phyloP scores from a whole-genome alignment of 2,329 filamentous ascomycete species.

The Penicillium sp. region DNA sequence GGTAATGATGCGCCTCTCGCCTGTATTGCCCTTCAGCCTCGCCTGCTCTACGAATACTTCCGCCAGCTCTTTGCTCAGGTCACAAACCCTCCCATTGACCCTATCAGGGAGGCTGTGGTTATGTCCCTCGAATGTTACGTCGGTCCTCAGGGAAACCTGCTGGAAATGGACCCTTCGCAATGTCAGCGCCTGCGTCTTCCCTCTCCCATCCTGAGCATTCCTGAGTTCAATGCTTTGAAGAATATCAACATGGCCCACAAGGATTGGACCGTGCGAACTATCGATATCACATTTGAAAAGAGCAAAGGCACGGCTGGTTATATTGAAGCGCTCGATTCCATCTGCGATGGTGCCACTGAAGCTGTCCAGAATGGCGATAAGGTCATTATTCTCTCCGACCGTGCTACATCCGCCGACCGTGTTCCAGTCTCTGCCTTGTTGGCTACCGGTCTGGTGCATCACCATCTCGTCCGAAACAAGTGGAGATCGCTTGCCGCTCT shows the following conservation, averaged over 20 bases:
- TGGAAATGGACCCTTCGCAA: constrained; percentile 89
- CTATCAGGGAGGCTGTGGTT: constrained; percentile 93
- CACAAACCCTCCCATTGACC: constrained; percentile 95
- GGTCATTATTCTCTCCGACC: constrained; percentile 85
- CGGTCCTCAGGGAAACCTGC: constrained; percentile 88
- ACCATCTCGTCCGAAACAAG: constrained; percentile 92
- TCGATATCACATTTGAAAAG: constrained; percentile 93
- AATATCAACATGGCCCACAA: constrained; percentile 70
- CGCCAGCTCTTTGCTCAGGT: constrained; percentile 96
- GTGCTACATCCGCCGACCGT: constrained; percentile 76
- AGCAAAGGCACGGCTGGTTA: constrained; percentile 78
- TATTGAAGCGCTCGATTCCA: constrained; percentile 78
- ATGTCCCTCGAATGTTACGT: constrained; percentile 98
- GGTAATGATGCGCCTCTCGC: constrained; percentile 93
- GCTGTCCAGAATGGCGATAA: constrained; percentile 81
- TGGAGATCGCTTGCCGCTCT: constrained; percentile 87
- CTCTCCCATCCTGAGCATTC: constrained; percentile 83
- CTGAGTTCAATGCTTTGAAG: constrained; percentile 84
- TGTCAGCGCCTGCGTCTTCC: constrained; percentile 82
- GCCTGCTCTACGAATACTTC: constrained; percentile 94
- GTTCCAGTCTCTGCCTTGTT: constrained; percentile 82
- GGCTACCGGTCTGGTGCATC: constrained; percentile 90
- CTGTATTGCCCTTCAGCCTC: constrained; percentile 83
- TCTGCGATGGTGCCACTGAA: constrained; percentile 79
- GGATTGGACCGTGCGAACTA: constrained; percentile 82